These are phyloP conservation scores for Zanthoxylum bungeanum DNA, from an alignment of 345 rosid genomes.

Conservation along the genomic window DNA sequence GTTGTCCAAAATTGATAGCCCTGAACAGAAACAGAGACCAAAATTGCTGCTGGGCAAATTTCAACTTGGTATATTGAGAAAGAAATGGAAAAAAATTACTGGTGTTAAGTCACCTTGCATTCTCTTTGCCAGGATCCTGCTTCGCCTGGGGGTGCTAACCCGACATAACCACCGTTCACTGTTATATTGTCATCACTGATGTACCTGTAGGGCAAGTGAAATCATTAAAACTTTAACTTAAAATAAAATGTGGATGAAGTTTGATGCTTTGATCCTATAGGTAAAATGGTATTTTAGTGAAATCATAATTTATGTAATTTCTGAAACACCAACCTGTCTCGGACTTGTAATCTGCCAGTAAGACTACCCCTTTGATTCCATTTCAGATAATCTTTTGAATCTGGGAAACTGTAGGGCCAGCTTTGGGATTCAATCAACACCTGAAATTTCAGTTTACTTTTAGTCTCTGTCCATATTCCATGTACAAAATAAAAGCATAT, in stretches of 20 bases:
- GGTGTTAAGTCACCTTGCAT: slow-evolving; percentile 41
- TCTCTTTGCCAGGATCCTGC: slow-evolving; percentile 85
- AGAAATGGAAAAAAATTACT: background rate
- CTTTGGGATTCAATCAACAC: slow-evolving; percentile 52
- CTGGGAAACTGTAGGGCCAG: slow-evolving; percentile 84
- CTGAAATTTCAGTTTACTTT: slow-evolving; percentile 30
- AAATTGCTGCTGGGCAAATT: background rate
- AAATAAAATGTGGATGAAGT: too few relatives aligned
- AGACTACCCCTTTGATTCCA: slow-evolving; percentile 55
- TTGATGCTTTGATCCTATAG: too few relatives aligned
- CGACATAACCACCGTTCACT: slow-evolving; percentile 59
- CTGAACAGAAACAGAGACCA: slow-evolving; percentile 10
- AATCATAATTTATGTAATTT: too few relatives aligned
- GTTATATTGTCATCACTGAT: slow-evolving; percentile 29
- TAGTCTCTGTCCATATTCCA: background rate
- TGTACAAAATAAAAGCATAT: too few relatives aligned
- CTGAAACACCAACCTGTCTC: slow-evolving; percentile 52
- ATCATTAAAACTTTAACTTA: background rate
- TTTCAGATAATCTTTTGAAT: slow-evolving; percentile 57
- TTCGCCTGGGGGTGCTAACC: slow-evolving; percentile 78
- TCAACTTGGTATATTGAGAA: background rate
- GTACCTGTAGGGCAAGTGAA: slow-evolving; percentile 22
- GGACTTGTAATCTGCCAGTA: slow-evolving; percentile 55
- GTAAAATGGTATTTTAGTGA: too few relatives aligned
- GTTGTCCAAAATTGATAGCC: slow-evolving; percentile 83